phyloP scores from a whole-genome alignment of 441 rosid species.

The Capsella rubella region DNA sequence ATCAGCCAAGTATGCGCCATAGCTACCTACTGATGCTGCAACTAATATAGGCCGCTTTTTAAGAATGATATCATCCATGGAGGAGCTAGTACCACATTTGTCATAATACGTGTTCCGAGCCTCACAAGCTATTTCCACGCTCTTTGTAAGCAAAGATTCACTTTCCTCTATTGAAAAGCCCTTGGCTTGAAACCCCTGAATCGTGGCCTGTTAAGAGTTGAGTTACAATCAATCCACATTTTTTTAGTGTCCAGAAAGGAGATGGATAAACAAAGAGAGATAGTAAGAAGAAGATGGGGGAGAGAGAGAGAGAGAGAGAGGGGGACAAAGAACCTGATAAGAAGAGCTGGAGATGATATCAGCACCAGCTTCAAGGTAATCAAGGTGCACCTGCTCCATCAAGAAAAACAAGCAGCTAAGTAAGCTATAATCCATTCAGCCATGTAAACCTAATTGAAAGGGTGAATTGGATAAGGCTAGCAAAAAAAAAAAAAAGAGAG shows the following conservation, averaged over 20 bases:
- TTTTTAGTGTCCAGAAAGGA: neutral
- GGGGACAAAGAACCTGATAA: slow-evolving; percentile 64
- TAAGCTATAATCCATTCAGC: slow-evolving; percentile 1
- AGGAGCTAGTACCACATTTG: slow-evolving; percentile 52
- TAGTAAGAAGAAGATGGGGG: neutral
- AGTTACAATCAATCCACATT: slow-evolving; percentile 2
- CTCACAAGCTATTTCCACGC: slow-evolving; percentile 80
- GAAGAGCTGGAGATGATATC: slow-evolving; percentile 83
- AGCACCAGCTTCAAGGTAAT: slow-evolving; percentile 96
- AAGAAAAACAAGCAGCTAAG: slow-evolving; percentile 5
- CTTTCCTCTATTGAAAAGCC: slow-evolving; percentile 70
- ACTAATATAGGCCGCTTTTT: slow-evolving; percentile 67
- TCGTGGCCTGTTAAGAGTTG: slow-evolving; percentile 66
- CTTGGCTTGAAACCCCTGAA: slow-evolving; percentile 85
- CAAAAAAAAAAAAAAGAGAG: slow-evolving; percentile 1
- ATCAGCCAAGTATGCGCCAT: slow-evolving; percentile 94
- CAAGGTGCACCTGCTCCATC: slow-evolving; percentile 77
- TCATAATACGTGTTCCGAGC: slow-evolving; percentile 62
- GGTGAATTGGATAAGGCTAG: neutral
- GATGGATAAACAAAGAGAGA: neutral
- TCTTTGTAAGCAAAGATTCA: slow-evolving; percentile 72
- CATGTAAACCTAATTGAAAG: neutral
- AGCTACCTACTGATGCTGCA: slow-evolving; percentile 95
- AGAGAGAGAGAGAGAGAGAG: neutral
- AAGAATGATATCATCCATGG: slow-evolving; percentile 51